Evolutionary conservation across 176 grass and related monocot species (phyloP).

Genomic region (Aechmea fasciata): DNA sequence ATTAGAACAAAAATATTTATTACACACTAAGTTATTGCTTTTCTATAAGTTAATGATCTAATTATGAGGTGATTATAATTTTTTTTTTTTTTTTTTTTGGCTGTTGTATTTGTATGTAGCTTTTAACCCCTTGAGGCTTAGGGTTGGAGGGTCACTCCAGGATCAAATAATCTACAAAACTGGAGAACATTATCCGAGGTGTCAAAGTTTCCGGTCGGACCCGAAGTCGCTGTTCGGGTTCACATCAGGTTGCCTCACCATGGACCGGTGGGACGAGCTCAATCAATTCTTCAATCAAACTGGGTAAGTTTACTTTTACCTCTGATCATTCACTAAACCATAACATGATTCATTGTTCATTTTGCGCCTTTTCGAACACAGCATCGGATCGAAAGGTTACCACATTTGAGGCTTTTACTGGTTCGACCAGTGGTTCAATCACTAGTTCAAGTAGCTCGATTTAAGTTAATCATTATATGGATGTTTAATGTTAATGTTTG

Average conservation of each 20-base stretch:
- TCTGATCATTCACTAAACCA: not conserved
- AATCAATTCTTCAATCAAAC: constrained; percentile 42
- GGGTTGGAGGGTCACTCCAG: constrained; percentile 52
- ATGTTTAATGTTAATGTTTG: constrained; percentile 4
- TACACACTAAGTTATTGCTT: not conserved
- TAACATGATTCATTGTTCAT: not conserved
- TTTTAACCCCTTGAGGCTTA: constrained; percentile 38
- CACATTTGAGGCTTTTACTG: not conserved
- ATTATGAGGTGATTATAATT: not conserved
- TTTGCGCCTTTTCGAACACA: no score
- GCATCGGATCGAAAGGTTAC: no score
- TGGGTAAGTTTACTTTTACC: constrained; percentile 17
- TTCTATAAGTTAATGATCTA: not conserved
- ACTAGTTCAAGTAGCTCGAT: not conserved
- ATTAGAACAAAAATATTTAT: no score
- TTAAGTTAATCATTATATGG: not conserved
- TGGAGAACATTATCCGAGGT: constrained; percentile 9
- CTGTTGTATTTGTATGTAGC: constrained; percentile 22
- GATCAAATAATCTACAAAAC: constrained; percentile 45
- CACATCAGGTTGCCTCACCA: constrained; percentile 36
- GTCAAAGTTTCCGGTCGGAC: constrained; percentile 24
- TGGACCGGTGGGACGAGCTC: constrained; percentile 44
- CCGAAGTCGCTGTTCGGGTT: constrained; percentile 35
- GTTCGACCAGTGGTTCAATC: not conserved
- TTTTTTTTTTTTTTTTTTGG: not conserved